Conservation (phyloP, 1,284 basidiomycete species). For the Tilletia indica region DNA sequence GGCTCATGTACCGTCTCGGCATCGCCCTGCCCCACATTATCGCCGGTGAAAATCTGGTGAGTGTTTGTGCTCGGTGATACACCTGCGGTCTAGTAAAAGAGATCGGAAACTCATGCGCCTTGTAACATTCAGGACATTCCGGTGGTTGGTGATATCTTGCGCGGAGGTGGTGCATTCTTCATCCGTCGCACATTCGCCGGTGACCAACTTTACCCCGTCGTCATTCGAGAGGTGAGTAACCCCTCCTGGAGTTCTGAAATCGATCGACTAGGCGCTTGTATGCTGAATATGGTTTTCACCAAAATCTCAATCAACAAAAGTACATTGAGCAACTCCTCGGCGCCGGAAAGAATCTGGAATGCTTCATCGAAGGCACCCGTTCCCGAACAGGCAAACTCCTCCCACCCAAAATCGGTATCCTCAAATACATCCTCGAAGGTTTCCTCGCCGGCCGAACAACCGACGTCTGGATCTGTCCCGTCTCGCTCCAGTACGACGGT, state of each 20-base stretch:
- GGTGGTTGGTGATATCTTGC: constrained; percentile 52
- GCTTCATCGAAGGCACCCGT: constrained; percentile 57
- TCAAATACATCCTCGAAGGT: constrained; percentile 57
- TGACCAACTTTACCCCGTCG: constrained; percentile 55
- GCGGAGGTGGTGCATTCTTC: constrained; percentile 56
- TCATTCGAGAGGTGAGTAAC: constrained; percentile 45
- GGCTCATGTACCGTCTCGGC: constrained; percentile 55
- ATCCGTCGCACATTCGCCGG: constrained; percentile 55
- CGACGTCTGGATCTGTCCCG: constrained; percentile 56
- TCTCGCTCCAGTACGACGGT: constrained; percentile 57
- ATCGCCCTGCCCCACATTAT: constrained; percentile 56
- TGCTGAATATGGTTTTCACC: constrained; percentile 12
- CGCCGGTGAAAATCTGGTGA: constrained; percentile 49
- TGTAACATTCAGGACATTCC: constrained; percentile 51
- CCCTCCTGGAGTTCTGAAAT: constrained; percentile 24
- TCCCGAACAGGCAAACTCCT: constrained; percentile 57
- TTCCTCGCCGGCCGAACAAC: constrained; percentile 47
- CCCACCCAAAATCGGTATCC: constrained; percentile 57
- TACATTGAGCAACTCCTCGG: constrained; percentile 56
- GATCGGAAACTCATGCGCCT: background rate
- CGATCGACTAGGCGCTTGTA: background rate
- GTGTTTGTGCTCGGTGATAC: background rate
- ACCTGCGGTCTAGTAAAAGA: background rate
- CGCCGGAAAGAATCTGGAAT: constrained; percentile 54
- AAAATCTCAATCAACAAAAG: constrained; percentile 34